These are phyloP conservation scores for Sphagnum contortum DNA, from an alignment of 225 moss, liverwort and hornwort genomes.

Conservation along the genomic window DNA sequence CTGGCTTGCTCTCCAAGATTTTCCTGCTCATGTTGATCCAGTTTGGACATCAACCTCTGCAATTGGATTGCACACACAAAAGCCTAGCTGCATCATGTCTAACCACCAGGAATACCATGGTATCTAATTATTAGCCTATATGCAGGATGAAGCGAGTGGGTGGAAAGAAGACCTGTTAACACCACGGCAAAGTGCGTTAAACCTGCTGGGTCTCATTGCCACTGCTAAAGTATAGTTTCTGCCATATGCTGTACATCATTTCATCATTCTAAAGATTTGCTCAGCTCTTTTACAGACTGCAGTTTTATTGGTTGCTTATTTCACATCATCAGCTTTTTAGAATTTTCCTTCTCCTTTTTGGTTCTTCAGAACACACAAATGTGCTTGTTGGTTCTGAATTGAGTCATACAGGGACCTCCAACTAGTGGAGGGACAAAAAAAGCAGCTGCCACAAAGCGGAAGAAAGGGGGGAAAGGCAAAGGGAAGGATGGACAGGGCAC, in stretches of 20 bases:
- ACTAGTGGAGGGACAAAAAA: slow-evolving; percentile 45
- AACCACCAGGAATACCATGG: neutral
- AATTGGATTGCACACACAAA: slow-evolving; percentile 37
- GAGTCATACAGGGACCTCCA: slow-evolving; percentile 44
- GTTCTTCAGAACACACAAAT: neutral
- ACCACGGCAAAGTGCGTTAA: slow-evolving; percentile 70
- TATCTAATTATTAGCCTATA: neutral
- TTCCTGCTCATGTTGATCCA: neutral
- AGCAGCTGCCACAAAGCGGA: slow-evolving; percentile 55
- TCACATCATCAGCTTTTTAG: neutral
- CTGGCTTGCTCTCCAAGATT: slow-evolving; percentile 10
- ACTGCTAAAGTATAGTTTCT: slow-evolving; percentile 42
- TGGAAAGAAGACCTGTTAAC: slow-evolving; percentile 66
- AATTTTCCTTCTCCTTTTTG: neutral
- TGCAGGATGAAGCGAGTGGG: slow-evolving; percentile 61
- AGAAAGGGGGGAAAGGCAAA: slow-evolving; percentile 53
- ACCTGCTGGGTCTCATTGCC: slow-evolving; percentile 65
- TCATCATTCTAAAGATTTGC: neutral
- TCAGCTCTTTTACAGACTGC: neutral
- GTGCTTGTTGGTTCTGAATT: neutral
- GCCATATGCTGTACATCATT: neutral
- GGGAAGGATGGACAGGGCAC: slow-evolving; percentile 39
- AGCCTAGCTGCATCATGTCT: neutral
- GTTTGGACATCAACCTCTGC: slow-evolving; percentile 25
- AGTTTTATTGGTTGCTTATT: too few species aligned